phyloP scores from a whole-genome alignment of 441 rosid species.

The Populus hybrid region DNA sequence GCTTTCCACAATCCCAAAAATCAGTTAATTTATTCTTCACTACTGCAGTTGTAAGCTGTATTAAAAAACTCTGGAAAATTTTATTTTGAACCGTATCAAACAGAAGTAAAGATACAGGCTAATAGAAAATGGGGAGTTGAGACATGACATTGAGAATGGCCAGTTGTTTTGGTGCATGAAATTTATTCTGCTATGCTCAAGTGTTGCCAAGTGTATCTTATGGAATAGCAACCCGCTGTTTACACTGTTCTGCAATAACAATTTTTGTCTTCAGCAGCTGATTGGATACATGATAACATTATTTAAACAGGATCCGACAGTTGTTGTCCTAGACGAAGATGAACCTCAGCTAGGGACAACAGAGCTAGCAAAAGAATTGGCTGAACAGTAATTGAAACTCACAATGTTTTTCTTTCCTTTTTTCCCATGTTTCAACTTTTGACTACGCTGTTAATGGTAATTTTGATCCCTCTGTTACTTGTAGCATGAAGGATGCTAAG shows the following conservation, averaged over 20 bases:
- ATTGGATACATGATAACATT: slow-evolving; percentile 14
- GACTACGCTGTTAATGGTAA: slow-evolving; percentile 16
- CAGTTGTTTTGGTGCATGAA: neutral
- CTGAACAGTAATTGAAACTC: slow-evolving; percentile 49
- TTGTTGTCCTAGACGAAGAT: slow-evolving; percentile 78
- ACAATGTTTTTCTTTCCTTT: slow-evolving; percentile 2
- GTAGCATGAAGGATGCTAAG: slow-evolving; percentile 55
- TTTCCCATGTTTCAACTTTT: slow-evolving; percentile 11
- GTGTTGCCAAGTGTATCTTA: neutral
- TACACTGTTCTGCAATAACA: neutral
- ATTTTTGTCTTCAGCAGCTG: slow-evolving; percentile 13
- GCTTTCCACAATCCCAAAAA: neutral
- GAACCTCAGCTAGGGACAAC: slow-evolving; percentile 38
- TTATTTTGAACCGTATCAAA: neutral
- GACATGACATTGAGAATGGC: neutral
- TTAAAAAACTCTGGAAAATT: neutral
- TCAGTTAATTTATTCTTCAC: neutral
- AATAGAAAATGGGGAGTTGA: neutral
- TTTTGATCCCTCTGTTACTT: slow-evolving; percentile 24
- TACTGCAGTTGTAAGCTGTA: neutral
- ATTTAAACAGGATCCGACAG: slow-evolving; percentile 34
- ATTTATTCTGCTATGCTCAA: neutral
- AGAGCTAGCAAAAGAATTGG: slow-evolving; percentile 36
- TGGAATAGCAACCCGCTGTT: neutral
- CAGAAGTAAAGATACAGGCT: neutral